Conservation (phyloP, 495 filamentous ascomycete genomes). For the Elasticomyces elasticus region DNA sequence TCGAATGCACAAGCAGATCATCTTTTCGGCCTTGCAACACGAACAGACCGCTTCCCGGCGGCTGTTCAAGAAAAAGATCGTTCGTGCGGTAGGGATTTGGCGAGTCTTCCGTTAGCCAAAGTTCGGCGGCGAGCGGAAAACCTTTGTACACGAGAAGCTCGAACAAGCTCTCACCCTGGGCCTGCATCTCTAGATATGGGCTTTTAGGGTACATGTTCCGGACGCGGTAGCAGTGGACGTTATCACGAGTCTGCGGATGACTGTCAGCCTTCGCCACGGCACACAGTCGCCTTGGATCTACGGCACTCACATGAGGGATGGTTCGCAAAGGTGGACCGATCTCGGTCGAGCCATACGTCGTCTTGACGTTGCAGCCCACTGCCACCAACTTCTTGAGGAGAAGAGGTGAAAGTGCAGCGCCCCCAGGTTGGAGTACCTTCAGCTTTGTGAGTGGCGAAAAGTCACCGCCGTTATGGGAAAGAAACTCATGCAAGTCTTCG, state of each 20-base stretch:
- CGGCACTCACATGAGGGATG: no score
- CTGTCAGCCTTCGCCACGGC: no score
- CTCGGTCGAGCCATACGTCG: neutral
- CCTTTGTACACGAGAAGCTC: neutral
- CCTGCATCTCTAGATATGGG: neutral
- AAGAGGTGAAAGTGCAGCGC: neutral
- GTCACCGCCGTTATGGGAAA: neutral
- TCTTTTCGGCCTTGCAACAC: neutral
- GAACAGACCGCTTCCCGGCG: neutral
- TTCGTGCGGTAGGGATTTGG: constrained; percentile 1
- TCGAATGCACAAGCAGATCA: neutral
- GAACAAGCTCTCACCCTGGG: neutral
- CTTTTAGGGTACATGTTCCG: neutral
- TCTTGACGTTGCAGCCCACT: neutral
- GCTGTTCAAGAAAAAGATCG: neutral
- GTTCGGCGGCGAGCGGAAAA: neutral
- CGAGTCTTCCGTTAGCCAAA: neutral
- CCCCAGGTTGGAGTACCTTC: neutral
- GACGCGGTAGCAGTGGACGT: neutral
- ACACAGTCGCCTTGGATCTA: no score
- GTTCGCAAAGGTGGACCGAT: neutral
- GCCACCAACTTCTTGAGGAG: neutral
- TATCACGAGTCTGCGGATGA: neutral
- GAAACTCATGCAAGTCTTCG: neutral
- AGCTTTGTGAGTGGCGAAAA: neutral